These are phyloP conservation scores for Craterostigma plantagineum DNA, from an alignment of 257 asterid genomes.

Conservation along the genomic window DNA sequence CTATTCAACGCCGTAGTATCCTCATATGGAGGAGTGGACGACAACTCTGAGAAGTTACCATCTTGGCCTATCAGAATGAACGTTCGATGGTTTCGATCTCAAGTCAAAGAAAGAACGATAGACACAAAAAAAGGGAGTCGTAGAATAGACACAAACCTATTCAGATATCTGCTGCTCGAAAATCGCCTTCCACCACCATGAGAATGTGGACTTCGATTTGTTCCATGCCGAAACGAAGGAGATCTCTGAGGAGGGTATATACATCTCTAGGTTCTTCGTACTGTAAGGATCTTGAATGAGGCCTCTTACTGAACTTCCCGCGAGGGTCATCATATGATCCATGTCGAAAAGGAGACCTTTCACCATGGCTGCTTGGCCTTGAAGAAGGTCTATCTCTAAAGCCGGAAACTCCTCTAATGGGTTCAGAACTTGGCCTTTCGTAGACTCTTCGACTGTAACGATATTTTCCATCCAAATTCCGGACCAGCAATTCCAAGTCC, in stretches of 20 bases:
- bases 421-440: constrained; percentile 73
- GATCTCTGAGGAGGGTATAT: no score
- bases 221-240: constrained; percentile 20
- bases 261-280: constrained; percentile 49
- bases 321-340: constrained; percentile 29
- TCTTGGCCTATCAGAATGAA: no score
- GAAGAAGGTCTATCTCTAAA: constrained; percentile 22
- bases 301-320: constrained; percentile 28
- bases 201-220: constrained; percentile 77
- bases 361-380: no score
- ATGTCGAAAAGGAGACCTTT: constrained; percentile 26
- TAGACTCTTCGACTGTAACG: constrained; percentile 49
- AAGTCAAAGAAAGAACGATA: no score
- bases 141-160: no score
- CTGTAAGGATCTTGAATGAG: constrained; percentile 37
- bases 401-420: constrained; percentile 34
- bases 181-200: constrained; percentile 80
- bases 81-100: no score
- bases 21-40: no score
- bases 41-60: no score
- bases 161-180: constrained; percentile 35
- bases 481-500: constrained; percentile 46
- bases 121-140: no score
- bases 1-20: no score
- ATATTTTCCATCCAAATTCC: constrained; percentile 64